Base-by-base conservation (phyloP, 805 yeast genomes). In the Starmerella sirachaensis region DNA sequence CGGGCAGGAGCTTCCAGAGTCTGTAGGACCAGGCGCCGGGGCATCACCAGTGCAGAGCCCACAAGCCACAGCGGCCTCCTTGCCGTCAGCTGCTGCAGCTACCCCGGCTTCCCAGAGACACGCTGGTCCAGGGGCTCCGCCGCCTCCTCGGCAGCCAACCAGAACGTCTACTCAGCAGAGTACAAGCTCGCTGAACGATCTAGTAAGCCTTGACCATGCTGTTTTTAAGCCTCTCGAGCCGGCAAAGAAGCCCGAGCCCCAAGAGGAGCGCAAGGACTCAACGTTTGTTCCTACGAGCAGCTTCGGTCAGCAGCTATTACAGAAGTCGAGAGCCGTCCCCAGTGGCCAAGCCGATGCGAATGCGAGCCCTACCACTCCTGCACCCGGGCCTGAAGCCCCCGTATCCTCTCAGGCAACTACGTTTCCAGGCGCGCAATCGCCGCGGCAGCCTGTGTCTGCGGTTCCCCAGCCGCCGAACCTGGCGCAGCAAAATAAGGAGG, bases 281-380 rank as follows among this genome's bases (percentile, higher is more conserved):
- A 3, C 27, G 11, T 88, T 86, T 60, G 78, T 72, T 37, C 96
- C 96, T 24, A 68, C 85, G 13, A 84, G 95, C 0, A 61, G 70
- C 9, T 88, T 86, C 64, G 97, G 97, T 22, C 94, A 80, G 60
- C 69, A 69, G 24, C 66, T 86, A 37, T 59, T 64, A 19, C 78
- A 76, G 42, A 51, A 63, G 21, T n/a, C n/a, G n/a, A n/a, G 14
- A 31, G 18, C 20, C 34, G 34, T 19, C 12, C 34, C 27, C 34
- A 14, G 18, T 7, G 21, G 29, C n/a, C n/a, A 33, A n/a, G 27
- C 27, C 3, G 20, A 11, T 55, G 55, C 33, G 62, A 66, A 5
- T 81, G 71, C 35, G 25, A 8, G 7, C 31, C 14, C 31, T n/a
- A 7, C 31, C 19, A 16, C 18, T 12, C 7, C 18, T 7, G 68